Evolutionary conservation across 345 rosid species (phyloP).

Genomic region (Odontarrhena argentea): DNA sequence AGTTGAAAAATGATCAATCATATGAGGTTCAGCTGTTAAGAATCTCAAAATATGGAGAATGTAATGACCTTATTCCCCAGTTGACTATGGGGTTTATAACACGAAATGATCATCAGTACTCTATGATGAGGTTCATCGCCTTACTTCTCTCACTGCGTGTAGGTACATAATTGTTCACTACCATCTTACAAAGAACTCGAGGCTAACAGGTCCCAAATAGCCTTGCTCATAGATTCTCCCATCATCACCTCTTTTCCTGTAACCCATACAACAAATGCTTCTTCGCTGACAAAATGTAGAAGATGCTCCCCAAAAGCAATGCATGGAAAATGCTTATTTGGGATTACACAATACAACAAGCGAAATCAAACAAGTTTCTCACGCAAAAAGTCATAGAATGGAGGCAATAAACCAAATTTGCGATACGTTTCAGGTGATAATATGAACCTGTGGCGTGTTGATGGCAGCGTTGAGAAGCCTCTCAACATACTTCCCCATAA

Average conservation of each 20-base stretch:
- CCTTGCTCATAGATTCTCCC: not conserved
- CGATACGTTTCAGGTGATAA: no score
- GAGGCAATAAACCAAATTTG: no score
- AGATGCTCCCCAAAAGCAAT: not conserved
- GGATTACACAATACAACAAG: not conserved
- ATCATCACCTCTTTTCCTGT: conserved; percentile 31
- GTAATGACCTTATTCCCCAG: no score
- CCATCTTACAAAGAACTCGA: not conserved
- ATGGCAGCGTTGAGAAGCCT: conserved; percentile 59
- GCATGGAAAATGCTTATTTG: not conserved
- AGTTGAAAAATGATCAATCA: conserved; percentile 26
- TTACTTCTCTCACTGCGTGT: no score
- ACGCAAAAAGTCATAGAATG: not conserved
- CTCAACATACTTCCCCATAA: conserved; percentile 91
- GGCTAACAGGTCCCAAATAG: no score
- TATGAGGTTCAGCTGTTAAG: no score
- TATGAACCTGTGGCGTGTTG: conserved; percentile 19
- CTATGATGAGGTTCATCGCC: no score
- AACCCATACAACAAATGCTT: conserved; percentile 12
- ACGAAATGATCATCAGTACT: no score
- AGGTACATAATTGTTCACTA: conserved; percentile 5
- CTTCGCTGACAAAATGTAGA: not conserved
- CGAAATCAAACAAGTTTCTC: not conserved
- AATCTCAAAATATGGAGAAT: no score
- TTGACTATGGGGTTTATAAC: no score